Evolutionary conservation across 2,329 filamentous ascomycete genomes (phyloP).

Genomic region (Fusarium veterinarium): DNA sequence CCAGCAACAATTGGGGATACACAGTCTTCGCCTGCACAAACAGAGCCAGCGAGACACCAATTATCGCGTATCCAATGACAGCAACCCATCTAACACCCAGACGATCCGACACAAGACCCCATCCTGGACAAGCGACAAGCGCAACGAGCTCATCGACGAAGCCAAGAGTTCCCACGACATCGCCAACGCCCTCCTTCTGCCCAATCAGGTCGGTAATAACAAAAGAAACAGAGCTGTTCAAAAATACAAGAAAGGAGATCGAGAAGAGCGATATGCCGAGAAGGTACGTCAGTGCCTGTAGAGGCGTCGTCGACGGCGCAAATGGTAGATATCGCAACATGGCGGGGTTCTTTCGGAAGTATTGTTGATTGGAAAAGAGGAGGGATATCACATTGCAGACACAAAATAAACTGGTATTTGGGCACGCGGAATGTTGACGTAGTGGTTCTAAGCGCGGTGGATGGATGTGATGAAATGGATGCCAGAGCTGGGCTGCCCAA

Average conservation of each 20-base stretch:
- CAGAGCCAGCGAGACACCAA: constrained; percentile 79
- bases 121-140: constrained; percentile 81
- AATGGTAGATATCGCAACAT: constrained; percentile 66
- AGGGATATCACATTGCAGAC: constrained; percentile 36
- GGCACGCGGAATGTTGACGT: constrained; percentile 33
- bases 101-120: constrained; percentile 82
- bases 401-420: background rate
- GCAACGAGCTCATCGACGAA: constrained; percentile 88
- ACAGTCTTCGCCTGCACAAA: constrained; percentile 89
- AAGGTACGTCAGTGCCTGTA: constrained; percentile 79
- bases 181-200: constrained; percentile 77
- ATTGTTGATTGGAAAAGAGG: background rate
- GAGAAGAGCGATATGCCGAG: constrained; percentile 86
- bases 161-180: constrained; percentile 85
- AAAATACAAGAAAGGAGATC: constrained; percentile 90
- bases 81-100: constrained; percentile 79
- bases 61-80: constrained; percentile 83
- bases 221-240: constrained; percentile 86
- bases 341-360: constrained; percentile 3
- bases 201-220: constrained; percentile 86
- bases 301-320: constrained; percentile 66
- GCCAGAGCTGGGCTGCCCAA: constrained; percentile 1
- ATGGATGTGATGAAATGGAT: constrained; percentile 15
- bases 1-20: constrained; percentile 88
- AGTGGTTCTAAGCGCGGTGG: constrained; percentile 25